Evolutionary conservation across 805 yeast genomes (phyloP).

Genomic region (Alloascoidea africana): DNA sequence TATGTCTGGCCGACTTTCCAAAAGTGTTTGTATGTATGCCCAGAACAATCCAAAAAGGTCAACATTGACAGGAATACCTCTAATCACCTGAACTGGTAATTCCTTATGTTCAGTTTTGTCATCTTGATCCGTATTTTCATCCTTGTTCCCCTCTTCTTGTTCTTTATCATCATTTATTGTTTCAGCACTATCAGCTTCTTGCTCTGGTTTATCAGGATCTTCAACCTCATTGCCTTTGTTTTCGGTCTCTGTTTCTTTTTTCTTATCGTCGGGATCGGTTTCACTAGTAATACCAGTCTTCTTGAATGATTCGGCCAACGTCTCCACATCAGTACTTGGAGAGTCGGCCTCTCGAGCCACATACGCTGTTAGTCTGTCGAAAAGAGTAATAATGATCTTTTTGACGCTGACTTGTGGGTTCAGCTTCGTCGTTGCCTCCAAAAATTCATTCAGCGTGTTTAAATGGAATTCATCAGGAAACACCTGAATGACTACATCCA

Average conservation of each 20-base stretch:
- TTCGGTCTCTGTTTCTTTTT: constrained; percentile 5
- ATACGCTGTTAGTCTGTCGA: constrained; percentile 52
- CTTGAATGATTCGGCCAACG: constrained; percentile 2
- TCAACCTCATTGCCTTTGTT: constrained; percentile 2
- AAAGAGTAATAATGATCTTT: constrained; percentile 51
- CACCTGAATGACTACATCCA: constrained; percentile 86
- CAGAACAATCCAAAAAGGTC: constrained; percentile 51
- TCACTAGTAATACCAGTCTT: constrained; percentile 6
- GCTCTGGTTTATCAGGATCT: constrained; percentile 6
- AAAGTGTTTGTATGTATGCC: constrained; percentile 41
- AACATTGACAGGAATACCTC: constrained; percentile 10
- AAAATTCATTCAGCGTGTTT: constrained; percentile 48
- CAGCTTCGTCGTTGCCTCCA: constrained; percentile 50
- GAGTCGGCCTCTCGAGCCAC: constrained; percentile 24
- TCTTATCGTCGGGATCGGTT: constrained; percentile 8
- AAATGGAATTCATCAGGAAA: constrained; percentile 90
- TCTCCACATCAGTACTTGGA: constrained; percentile 4
- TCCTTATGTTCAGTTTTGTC: constrained; percentile 5
- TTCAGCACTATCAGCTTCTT: constrained; percentile 7
- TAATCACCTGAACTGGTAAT: background rate
- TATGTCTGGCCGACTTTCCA: constrained; percentile 46
- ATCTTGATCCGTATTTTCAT: constrained; percentile 2
- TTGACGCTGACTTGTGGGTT: constrained; percentile 58
- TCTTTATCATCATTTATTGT: constrained; percentile 4
- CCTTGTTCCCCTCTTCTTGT: constrained; percentile 2